Base-by-base conservation (phyloP, 2,329 filamentous ascomycete genomes). In the Gyromitra esculenta region DNA sequence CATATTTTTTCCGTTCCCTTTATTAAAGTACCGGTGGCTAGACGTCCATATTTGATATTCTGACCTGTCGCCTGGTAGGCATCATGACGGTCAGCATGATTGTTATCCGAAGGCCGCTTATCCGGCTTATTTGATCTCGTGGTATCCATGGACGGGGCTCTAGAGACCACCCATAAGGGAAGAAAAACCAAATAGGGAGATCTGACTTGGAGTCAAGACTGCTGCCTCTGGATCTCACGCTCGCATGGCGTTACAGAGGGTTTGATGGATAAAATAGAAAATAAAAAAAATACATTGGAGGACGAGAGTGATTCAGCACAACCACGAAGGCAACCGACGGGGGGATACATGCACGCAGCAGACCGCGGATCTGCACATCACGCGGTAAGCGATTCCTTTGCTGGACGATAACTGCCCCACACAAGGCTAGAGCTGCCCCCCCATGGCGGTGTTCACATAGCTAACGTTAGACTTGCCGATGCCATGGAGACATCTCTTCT, bases 351-450 rank as follows among this genome's bases (percentile, higher is more conserved):
- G 18, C n/a, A 67, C 70, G 37, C 63, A 74, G 45, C 52, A 59
- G 50, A 15, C 57, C 64, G 72, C 57, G 64, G 71, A 75, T 75
- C 72, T 69, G 72, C 71, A 43, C 72, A 75, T 75, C 72, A 75
- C 72, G 72, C 64, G 72, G 72, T 48, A 65, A 68, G 64, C 62
- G 67, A 73, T 60, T 35, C 60, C 68, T 50, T 54, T 54, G 45
- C 57, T 71, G 68, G 45, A 62, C 35, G 54, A 18, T 11, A 54
- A 60, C 15, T 39, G 21, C 54, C 57, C n/a, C 52, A 68, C 70
- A 63, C 63, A 56, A 48, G 62, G 69, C 52, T 52, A 57, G 43
- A 62, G 39, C 37, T 69, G 48, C 48, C 48, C 41, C 25, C 25
- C 37, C 31, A 59, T 57, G 39, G 54, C 5, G n/a, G 25, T 4